Percentiles rank a stretch among this genome's conserved stretches.
Evolutionary conservation across 2,329 filamentous ascomycete genomes (phyloP).

Genomic region (Pseudocercospora fuligena): DNA sequence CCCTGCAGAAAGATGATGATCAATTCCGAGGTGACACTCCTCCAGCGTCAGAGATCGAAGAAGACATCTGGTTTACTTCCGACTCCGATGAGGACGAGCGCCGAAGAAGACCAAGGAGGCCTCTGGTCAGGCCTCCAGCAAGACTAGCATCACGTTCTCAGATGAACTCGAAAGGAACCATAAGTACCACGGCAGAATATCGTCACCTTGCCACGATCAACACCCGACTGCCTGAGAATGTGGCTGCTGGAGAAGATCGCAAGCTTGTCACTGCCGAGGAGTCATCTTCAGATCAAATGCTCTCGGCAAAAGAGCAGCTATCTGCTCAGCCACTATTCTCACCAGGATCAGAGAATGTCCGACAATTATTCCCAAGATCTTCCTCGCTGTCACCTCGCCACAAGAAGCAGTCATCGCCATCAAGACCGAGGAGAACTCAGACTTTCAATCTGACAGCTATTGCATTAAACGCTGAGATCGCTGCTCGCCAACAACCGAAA

Average conservation of each 20-base stretch:
- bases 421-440: neutral
- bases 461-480: slow-evolving; percentile 20
- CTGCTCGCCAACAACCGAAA: slow-evolving; percentile 17
- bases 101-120: slow-evolving; percentile 5
- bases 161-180: slow-evolving; percentile 22
- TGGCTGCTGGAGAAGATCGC: neutral
- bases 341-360: slow-evolving; percentile 33
- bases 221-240: neutral
- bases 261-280: slow-evolving; percentile 14
- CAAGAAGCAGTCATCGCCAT: neutral
- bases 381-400: slow-evolving; percentile 34
- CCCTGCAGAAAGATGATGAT: neutral
- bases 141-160: slow-evolving; percentile 32
- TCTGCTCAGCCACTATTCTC: slow-evolving; percentile 28
- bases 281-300: slow-evolving; percentile 30
- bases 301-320: slow-evolving; percentile 25
- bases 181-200: slow-evolving; percentile 23
- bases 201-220: neutral
- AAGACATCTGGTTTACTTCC: slow-evolving; percentile 41
- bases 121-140: slow-evolving; percentile 22
- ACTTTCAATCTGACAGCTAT: slow-evolving; percentile 13
- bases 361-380: slow-evolving; percentile 36
- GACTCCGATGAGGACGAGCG: slow-evolving; percentile 29
- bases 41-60: slow-evolving; percentile 21
- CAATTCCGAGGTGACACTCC: slow-evolving; percentile 28